phyloP scores from a whole-genome alignment of 441 rosid genomes.

The Bocquillonia castaneifolia region DNA sequence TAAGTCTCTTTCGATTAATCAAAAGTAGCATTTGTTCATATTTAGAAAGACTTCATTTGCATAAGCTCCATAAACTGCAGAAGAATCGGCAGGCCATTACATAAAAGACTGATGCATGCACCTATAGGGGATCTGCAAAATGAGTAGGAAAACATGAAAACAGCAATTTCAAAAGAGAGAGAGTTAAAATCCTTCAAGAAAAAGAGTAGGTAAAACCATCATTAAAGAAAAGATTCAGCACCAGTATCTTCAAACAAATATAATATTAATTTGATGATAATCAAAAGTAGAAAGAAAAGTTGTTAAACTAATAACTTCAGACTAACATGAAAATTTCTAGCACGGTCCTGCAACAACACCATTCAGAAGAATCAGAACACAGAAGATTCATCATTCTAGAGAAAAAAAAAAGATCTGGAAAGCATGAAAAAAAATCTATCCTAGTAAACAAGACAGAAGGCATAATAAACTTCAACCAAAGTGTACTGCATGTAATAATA shows the following conservation, averaged over 20 bases:
- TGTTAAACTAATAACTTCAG: no score
- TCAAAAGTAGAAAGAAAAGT: neutral
- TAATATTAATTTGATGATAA: neutral
- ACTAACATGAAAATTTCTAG: no score
- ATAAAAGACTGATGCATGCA: conserved; percentile 52
- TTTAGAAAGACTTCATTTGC: conserved; percentile 60
- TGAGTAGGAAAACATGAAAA: conserved; percentile 38
- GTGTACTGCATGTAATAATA: no score
- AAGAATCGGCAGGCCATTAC: conserved; percentile 67
- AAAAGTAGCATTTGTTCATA: conserved; percentile 42
- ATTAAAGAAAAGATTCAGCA: neutral
- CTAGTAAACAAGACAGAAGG: no score
- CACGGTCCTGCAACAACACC: no score
- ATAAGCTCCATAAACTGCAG: conserved; percentile 65
- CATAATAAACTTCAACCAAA: no score
- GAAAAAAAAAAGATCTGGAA: no score
- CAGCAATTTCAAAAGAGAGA: conserved; percentile 26
- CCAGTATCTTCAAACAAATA: neutral
- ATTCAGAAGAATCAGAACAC: no score
- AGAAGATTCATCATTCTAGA: no score
- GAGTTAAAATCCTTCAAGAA: conserved; percentile 17
- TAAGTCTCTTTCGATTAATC: conserved; percentile 42
- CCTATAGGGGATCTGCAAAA: conserved; percentile 61
- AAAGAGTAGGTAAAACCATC: neutral
- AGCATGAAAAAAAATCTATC: no score